These are phyloP conservation scores for Imleria badia DNA, from an alignment of 768 basidiomycete species.

Conservation along the genomic window DNA sequence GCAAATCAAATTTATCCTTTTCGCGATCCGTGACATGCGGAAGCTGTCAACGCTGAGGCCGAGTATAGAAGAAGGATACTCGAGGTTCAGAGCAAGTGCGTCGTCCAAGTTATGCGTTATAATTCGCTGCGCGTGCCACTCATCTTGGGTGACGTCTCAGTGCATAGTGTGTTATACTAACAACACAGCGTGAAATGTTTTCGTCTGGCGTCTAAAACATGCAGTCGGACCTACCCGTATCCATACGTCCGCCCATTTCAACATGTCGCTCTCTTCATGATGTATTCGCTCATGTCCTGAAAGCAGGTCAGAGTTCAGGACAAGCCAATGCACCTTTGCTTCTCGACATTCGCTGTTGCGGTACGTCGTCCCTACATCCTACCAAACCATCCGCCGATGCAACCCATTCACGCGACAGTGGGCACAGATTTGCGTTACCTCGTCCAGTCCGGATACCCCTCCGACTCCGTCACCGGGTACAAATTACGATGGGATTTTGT, in stretches of 20 bases:
- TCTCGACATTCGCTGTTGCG: slow-evolving; percentile 7
- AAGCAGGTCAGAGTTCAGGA: not conserved
- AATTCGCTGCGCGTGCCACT: not conserved
- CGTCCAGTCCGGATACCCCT: not conserved
- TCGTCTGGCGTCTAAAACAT: not conserved
- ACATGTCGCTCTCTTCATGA: not conserved
- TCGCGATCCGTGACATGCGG: no score
- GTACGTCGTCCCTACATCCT: not conserved
- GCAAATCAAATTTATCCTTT: no score
- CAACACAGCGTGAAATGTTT: no score
- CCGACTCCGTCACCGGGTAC: not conserved
- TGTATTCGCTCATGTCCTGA: not conserved
- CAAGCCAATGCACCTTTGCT: not conserved
- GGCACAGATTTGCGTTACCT: slow-evolving; percentile 4
- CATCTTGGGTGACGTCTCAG: not conserved
- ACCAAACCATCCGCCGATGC: no score
- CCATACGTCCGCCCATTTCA: slow-evolving; percentile 2
- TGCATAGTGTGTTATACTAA: slow-evolving; percentile 1
- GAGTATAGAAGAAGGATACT: not conserved
- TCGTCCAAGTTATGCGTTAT: not conserved
- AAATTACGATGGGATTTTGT: slow-evolving; percentile 1
- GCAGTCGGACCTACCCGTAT: not conserved
- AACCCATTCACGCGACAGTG: not conserved
- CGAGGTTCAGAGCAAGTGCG: not conserved
- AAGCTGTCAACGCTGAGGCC: no score